A percentile compares a stretch with the other conserved stretches of the same genome.
These are phyloP conservation scores for Zygosaccharomyces kombuchaensis DNA, from an alignment of 805 yeast species.

Conservation along the genomic window DNA sequence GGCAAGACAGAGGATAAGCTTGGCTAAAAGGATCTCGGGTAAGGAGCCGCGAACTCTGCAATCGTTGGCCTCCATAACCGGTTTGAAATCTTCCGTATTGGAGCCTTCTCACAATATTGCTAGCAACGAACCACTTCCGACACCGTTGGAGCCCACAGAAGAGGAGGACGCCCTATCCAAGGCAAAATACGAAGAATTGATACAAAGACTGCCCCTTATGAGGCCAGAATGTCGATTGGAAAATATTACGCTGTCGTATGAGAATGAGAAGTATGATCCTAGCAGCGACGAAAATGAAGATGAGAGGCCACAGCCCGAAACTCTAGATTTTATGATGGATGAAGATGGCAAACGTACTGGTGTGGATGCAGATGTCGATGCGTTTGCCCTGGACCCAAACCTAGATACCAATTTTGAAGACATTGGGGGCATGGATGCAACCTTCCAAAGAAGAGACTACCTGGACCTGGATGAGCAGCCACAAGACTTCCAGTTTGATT, in stretches of 20 bases:
- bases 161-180: slow-evolving; percentile 5
- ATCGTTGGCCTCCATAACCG: slow-evolving; percentile 24
- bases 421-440: slow-evolving; percentile 32
- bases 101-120: slow-evolving; percentile 4
- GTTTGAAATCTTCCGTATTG: slow-evolving; percentile 24
- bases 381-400: slow-evolving; percentile 12
- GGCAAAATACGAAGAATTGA: slow-evolving; percentile 28
- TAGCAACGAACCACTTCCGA: slow-evolving; percentile 16
- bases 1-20: slow-evolving; percentile 29
- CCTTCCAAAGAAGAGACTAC: slow-evolving; percentile 34
- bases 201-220: slow-evolving; percentile 38
- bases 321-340: slow-evolving; percentile 8
- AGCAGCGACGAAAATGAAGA: slow-evolving; percentile 10
- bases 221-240: slow-evolving; percentile 32
- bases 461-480: slow-evolving; percentile 24
- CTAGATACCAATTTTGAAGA: slow-evolving; percentile 28
- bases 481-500: slow-evolving; percentile 10
- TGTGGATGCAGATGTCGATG: slow-evolving; percentile 2
- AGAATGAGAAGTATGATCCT: slow-evolving; percentile 18
- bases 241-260: slow-evolving; percentile 30
- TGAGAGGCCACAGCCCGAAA: slow-evolving; percentile 5
- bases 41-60: slow-evolving; percentile 18
- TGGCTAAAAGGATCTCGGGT: slow-evolving; percentile 22
- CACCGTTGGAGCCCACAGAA: slow-evolving; percentile 5
- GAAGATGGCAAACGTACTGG: slow-evolving; percentile 4